Base-by-base conservation (phyloP, 768 basidiomycete genomes). In the Piloderma croceum region DNA sequence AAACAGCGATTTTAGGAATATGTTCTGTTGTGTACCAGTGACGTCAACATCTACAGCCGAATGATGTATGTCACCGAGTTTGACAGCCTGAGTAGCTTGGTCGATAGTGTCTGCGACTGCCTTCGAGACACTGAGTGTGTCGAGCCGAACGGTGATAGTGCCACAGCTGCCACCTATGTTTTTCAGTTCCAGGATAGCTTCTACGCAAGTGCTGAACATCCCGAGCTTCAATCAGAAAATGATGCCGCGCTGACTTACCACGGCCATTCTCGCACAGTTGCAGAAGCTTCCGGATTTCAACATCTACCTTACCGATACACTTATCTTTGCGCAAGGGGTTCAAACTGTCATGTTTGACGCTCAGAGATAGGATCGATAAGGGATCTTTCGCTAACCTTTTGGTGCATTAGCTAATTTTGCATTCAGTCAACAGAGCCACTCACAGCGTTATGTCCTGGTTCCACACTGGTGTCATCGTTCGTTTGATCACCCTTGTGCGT, bases 1-100 rank as follows among this genome's bases (percentile, higher is more conserved):
- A n/a, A n/a, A n/a, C n/a, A n/a, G n/a, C n/a, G n/a, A n/a, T n/a
- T n/a, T n/a, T n/a, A n/a, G n/a, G n/a, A n/a, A n/a, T n/a, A n/a
- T n/a, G n/a, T n/a, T n/a, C n/a, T n/a, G n/a, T n/a, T n/a, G n/a
- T n/a, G n/a, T n/a, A n/a, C n/a, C n/a, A n/a, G n/a, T n/a, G n/a
- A n/a, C n/a, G n/a, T n/a, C n/a, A 46, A 29, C 56, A 4, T 27
- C 12, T 9, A 18, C 34, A 35, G 11, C 10, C 11, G 11, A 12
- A 10, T 10, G 9, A 9, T 20, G 10, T 10, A 10, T 18, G 10
- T 9, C 10, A 35, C 9, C 19, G 19, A 10, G 34, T n/a, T 18
- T 10, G 9, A 12, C 12, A 20, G 34, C 11, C 17, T 18, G 34
- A 9, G 10, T 10, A 12, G 12, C 19, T 9, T 9, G 10, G 10